Base-by-base conservation (phyloP, 805 yeast genomes). In the Candida odintsovae region DNA sequence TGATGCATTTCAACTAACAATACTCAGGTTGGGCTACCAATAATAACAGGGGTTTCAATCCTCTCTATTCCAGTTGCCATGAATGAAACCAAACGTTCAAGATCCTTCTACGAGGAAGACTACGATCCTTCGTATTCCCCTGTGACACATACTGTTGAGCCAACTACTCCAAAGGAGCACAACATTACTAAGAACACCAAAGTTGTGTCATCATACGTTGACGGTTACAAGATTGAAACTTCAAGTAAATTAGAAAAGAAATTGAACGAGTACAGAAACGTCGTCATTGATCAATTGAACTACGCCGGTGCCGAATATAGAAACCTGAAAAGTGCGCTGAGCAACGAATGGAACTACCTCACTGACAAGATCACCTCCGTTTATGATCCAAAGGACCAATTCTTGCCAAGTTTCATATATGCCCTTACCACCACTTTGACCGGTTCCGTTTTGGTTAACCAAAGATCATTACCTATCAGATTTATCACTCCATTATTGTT, bases 381-480 rank as follows among this genome's bases (percentile, higher is more conserved):
- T 16, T 60, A 60, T 38, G 60, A 60, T 28, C 57, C 61, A 40
- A 46, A 38, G 28, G 64, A 60, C 39, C 51, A 57, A 25, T 60
- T 60, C 51, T 69, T 82, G 47, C 87, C 87, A 18, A 68, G 70
- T 38, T 59, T 75, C 37, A 71, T 80, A 42, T 75, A 77, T 55
- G 75, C 80, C 6, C 63, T 82, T 36, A 79, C 86, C 0, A 68
- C 75, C 6, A 64, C 82, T 4, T 72, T 82, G 50, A 56, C 78
- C 2, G 84, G 85, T 12, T 78, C 85, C 3, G 75, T 82, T 46
- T 50, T 77, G 29, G 77, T 70, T 15, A 69, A 71, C 47, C 73
- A 68, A 50, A 69, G 76, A 53, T 55, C 73, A 1, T 59, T 79
- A 10, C 77, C 78, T 1, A 33, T 73, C 6, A 70, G 87, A 52